phyloP scores from a whole-genome alignment of 805 yeast genomes.

The Komagataella phaffii region DNA sequence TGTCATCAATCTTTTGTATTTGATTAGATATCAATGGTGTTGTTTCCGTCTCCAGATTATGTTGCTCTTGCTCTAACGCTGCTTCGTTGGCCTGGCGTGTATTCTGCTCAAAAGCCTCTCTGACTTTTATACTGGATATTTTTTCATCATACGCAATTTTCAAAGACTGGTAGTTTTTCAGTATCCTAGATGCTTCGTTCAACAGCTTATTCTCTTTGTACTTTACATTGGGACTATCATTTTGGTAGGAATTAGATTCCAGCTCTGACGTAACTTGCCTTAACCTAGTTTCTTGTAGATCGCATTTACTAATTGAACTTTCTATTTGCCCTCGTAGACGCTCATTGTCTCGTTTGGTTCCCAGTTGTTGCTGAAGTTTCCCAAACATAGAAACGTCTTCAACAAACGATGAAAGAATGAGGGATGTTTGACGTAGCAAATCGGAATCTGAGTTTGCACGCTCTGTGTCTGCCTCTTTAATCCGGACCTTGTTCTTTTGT shows the following conservation, averaged over 20 bases:
- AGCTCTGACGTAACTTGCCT: conserved; percentile 6
- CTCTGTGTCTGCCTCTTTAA: conserved; percentile 7
- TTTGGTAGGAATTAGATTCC: not conserved
- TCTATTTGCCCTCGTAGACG: conserved; percentile 20
- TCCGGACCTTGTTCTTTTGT: conserved; percentile 14
- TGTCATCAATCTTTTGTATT: conserved; percentile 17
- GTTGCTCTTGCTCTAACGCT: conserved; percentile 3
- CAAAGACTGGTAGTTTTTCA: conserved; percentile 26
- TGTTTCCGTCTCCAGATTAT: conserved; percentile 6
- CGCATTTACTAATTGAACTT: conserved; percentile 8
- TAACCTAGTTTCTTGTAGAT: conserved; percentile 7
- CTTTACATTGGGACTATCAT: not conserved
- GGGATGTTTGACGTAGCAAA: not conserved
- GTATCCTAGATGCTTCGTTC: conserved; percentile 41
- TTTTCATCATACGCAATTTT: conserved; percentile 36
- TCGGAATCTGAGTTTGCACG: conserved; percentile 18
- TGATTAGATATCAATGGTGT: conserved; percentile 11
- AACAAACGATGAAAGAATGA: conserved; percentile 30
- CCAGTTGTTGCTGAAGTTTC: conserved; percentile 32
- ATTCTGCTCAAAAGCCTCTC: conserved; percentile 13
- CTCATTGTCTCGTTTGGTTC: conserved; percentile 35
- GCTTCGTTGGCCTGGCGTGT: not conserved
- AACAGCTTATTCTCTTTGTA: conserved; percentile 34
- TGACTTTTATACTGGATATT: conserved; percentile 23
- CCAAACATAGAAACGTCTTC: conserved; percentile 36